phyloP scores from a whole-genome alignment of 2,329 filamentous ascomycete species.

The Colletotrichum sublineola region DNA sequence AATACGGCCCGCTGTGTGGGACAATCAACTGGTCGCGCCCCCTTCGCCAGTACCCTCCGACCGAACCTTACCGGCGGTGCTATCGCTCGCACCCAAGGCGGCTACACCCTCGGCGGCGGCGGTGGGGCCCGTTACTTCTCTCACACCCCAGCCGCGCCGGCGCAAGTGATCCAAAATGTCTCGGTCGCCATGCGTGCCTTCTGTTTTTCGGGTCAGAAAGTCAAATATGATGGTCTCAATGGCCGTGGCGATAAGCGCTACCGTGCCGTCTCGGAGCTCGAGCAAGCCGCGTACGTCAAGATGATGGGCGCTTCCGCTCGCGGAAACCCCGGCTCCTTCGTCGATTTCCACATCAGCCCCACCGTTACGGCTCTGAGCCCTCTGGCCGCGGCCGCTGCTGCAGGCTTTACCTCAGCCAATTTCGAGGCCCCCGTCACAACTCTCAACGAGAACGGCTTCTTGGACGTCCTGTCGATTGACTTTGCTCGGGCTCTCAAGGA shows the following conservation, averaged over 20 bases:
- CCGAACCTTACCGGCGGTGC: constrained; percentile 93
- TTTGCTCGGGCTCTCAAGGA: constrained; percentile 91
- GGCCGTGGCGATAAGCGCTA: constrained; percentile 82
- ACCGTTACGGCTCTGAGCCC: constrained; percentile 90
- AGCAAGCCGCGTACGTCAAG: constrained; percentile 79
- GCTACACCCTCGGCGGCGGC: constrained; percentile 81
- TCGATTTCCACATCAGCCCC: constrained; percentile 91
- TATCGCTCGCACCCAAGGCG: constrained; percentile 85
- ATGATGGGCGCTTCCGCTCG: constrained; percentile 69
- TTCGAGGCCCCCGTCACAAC: constrained; percentile 63
- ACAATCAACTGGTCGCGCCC: constrained; percentile 79
- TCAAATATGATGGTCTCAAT: constrained; percentile 85
- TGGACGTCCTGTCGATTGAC: constrained; percentile 88
- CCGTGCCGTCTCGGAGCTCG: constrained; percentile 79
- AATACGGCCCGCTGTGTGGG: constrained; percentile 65
- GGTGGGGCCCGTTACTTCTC: constrained; percentile 91
- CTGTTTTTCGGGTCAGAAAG: constrained; percentile 89
- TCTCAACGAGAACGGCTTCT: constrained; percentile 84
- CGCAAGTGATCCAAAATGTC: constrained; percentile 95
- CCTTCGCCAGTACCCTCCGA: constrained; percentile 89
- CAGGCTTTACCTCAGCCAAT: constrained; percentile 59
- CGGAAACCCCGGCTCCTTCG: constrained; percentile 78
- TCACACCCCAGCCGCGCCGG: constrained; percentile 85
- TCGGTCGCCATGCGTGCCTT: constrained; percentile 93
- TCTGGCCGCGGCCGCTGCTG: constrained; percentile 69